phyloP scores from a whole-genome alignment of 192 early-diverging fungal genomes.

The Rhizophagus clarus region DNA sequence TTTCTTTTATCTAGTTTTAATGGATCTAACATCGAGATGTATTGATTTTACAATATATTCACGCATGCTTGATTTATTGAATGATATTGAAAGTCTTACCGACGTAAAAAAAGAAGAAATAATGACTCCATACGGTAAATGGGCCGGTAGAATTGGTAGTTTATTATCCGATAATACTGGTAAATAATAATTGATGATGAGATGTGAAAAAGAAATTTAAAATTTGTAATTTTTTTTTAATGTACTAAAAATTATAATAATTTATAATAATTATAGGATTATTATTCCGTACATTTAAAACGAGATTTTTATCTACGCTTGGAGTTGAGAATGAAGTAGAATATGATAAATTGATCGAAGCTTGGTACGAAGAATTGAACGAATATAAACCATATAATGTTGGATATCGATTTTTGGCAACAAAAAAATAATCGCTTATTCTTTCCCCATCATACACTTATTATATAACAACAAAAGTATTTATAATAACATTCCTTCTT shows the following conservation, averaged over 20 bases:
- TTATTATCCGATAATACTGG: conserved; percentile 6
- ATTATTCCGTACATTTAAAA: conserved; percentile 12
- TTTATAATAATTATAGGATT: not conserved
- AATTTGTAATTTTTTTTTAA: too few relatives aligned
- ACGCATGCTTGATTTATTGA: not conserved
- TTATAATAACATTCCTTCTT: not conserved
- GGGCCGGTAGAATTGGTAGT: conserved; percentile 13
- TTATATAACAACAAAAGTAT: not conserved
- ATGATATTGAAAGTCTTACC: not conserved
- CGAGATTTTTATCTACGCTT: conserved; percentile 2
- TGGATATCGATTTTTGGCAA: conserved; percentile 10
- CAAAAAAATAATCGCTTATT: not conserved
- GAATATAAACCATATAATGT: conserved; percentile 7
- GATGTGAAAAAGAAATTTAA: too few relatives aligned
- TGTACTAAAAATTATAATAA: too few relatives aligned
- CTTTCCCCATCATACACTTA: not conserved
- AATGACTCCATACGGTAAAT: not conserved
- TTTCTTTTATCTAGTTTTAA: conserved; percentile 5
- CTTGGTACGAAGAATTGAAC: conserved; percentile 6
- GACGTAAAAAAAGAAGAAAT: conserved; percentile 13
- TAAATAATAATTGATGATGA: not conserved
- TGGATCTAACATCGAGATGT: not conserved
- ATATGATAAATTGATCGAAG: conserved; percentile 16
- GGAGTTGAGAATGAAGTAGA: not conserved
- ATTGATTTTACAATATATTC: not conserved